Base-by-base conservation (phyloP, 2,329 filamentous ascomycete genomes). In the Sarocladiaceae sp. region DNA sequence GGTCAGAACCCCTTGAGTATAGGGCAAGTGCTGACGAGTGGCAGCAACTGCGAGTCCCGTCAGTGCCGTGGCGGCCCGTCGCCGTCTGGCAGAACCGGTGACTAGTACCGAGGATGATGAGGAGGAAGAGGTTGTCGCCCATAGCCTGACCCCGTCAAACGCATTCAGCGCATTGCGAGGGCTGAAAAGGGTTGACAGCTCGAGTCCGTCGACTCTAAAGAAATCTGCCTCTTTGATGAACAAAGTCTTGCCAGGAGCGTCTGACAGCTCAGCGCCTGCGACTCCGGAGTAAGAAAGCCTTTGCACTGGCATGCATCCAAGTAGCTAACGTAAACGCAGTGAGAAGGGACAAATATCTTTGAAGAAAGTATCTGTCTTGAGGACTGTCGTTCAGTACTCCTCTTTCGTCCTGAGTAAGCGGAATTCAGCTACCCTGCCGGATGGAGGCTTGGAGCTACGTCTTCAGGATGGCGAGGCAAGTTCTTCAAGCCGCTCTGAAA, bases 391-490 rank as follows among this genome's bases (percentile, higher is more conserved):
- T 3, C 68, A 71, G 18, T 70, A 76, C 51, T 74, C 75, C 0
- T 75, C 77, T 1, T 78, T 79, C 50, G 70, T 64, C 20, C 68
- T 72, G 2, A 71, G 60, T 20, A 73, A 74, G 53, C 66, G 68
- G 36, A 82, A 77, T 42, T 63, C 71, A 18, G 67, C 67, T 46
- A 62, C 57, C 20, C 71, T 70, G 20, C 35, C 64, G 4, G 65
- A 71, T 40, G 76, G 74, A 0, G 58, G 66, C 1, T 46, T 73
- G n/a, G 60, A 71, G 18, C 53, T 83, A 1, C 70, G 61, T 22
- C 62, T 82, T 3, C 60, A 66, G 3, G 71, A 75, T n/a, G 74
- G 73, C 51, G 79, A 82, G 67, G 79, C 79, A 66, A 51, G 57
- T 52, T 2, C 8, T 13, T 3, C 5, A n/a, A 26, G 20, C 6